Conservation (phyloP, 2,329 filamentous ascomycete species). For the Monosporascus sp. region DNA sequence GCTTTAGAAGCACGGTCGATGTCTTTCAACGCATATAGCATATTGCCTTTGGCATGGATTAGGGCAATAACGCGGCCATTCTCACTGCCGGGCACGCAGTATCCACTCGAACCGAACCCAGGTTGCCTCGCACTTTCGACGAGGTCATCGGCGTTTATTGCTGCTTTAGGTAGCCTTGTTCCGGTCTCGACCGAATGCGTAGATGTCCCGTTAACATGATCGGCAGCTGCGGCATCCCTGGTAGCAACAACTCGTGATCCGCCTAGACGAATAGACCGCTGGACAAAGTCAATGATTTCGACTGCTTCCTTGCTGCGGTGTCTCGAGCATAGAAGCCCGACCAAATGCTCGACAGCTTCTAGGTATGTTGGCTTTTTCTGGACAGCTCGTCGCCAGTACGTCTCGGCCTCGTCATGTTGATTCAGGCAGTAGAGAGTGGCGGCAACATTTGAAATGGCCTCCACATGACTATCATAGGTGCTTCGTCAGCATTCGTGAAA, state of each 20-base stretch:
- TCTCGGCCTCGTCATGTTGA: constrained; percentile 76
- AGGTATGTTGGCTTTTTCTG: constrained; percentile 81
- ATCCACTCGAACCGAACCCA: constrained; percentile 74
- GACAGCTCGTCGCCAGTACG: constrained; percentile 80
- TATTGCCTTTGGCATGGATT: constrained; percentile 96
- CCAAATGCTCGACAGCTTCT: constrained; percentile 90
- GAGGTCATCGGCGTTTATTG: constrained; percentile 5
- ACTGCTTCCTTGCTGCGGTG: constrained; percentile 82
- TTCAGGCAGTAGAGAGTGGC: constrained; percentile 82
- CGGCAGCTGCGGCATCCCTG: too few relatives aligned
- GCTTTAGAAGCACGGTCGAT: constrained; percentile 75
- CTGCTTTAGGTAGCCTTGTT: constrained; percentile 2
- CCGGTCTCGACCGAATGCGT: background rate
- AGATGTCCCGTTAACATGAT: background rate
- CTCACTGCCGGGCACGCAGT: constrained; percentile 75
- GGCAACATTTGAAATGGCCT: constrained; percentile 89
- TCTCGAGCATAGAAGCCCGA: constrained; percentile 77
- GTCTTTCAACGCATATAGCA: constrained; percentile 87
- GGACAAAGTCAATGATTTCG: constrained; percentile 78
- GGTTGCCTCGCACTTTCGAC: constrained; percentile 12
- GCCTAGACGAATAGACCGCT: constrained; percentile 59
- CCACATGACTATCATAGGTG: constrained; percentile 62
- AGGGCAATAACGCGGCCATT: constrained; percentile 92
- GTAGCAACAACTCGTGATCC: constrained; percentile 15
- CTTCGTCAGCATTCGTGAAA: constrained; percentile 2